Base-by-base conservation (phyloP, 768 basidiomycete species). In the Pisolithus albus region DNA sequence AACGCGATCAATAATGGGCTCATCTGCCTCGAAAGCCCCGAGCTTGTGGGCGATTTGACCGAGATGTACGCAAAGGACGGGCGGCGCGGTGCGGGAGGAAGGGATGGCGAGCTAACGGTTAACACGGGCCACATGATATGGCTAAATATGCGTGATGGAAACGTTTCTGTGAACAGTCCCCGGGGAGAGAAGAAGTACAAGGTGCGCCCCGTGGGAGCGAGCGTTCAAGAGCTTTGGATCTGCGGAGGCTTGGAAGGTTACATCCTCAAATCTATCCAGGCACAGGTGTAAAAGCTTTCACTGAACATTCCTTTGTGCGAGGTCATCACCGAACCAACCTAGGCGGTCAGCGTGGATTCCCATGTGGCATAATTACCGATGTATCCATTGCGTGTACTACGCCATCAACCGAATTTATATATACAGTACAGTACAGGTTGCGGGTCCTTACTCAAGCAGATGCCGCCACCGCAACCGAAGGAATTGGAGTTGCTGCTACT, bases 1-100 rank as follows among this genome's bases (percentile, higher is more conserved):
- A 99, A 99, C 68, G 88, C 92, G 16, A 98, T 98, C 73, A 99
- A 99, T 73, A 98, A 99, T 64, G 95, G 93, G 9, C 76, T 99
- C 6, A 90, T 99, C 47, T 96, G 96, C 64, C 69, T 97, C 42
- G 95, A 98, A 70, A 87, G 83, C 52, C 94, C 95, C 0, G 88
- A 88, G 61, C 80, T 99, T 38, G 86, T 98, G 16, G 70, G 73
- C 16, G 92, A 96, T 59, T 74, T 98, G 50, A 97, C 96, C 1
- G 69, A 71, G 38, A 67, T 71, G 44, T 91, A 85, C 64, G 87
- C 84, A 0, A 83, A 81, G 66, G 83, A 82, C 45, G 89, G 86
- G 0, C 73, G 72, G 65, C 74, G 95, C 1, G 86, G 88, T 18
- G 76, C 81, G 13, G 95, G 95, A 1, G 90, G 91, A 0, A 77